phyloP scores from a whole-genome alignment of 139 green algal genomes.

The Asterochloris erici region DNA sequence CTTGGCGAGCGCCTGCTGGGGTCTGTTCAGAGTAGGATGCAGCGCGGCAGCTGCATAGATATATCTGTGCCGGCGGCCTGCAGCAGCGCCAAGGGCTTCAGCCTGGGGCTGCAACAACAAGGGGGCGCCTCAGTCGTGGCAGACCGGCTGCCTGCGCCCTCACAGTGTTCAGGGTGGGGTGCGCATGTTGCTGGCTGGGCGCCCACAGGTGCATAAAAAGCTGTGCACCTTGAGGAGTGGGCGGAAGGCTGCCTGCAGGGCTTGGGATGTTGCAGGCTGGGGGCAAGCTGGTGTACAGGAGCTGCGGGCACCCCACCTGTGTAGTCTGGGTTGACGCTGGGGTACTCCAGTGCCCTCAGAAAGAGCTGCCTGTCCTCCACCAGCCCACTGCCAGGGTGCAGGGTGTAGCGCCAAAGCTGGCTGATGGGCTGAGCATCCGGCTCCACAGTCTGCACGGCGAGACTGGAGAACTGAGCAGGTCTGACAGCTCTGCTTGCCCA shows the following conservation, averaged over 20 bases:
- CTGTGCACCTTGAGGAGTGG: too few relatives aligned
- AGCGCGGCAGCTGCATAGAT: slow-evolving; percentile 8
- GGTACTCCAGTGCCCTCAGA: not conserved
- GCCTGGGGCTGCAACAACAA: too few relatives aligned
- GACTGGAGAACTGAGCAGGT: too few relatives aligned
- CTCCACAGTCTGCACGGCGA: not conserved
- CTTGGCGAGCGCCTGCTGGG: slow-evolving; percentile 19
- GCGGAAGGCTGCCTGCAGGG: too few relatives aligned
- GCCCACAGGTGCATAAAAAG: too few relatives aligned
- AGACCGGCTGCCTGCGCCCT: too few relatives aligned
- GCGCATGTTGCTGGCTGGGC: too few relatives aligned
- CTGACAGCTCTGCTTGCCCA: too few relatives aligned
- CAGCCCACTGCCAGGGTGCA: not conserved
- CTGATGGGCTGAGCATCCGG: slow-evolving; percentile 9
- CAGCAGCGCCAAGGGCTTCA: not conserved
- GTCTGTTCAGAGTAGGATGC: slow-evolving; percentile 12
- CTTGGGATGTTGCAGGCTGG: too few relatives aligned
- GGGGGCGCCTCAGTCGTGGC: too few relatives aligned
- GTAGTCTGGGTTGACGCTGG: not conserved
- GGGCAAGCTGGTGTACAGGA: too few relatives aligned
- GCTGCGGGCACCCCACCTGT: not conserved
- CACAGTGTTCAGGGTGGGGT: too few relatives aligned
- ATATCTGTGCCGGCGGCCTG: slow-evolving; percentile 3
- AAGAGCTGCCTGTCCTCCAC: not conserved
- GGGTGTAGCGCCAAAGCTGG: slow-evolving; percentile 5